Evolutionary conservation across 805 yeast species (phyloP), one percentile per base, ranked within the genome.

Genomic region (Candida corydali): DNA sequence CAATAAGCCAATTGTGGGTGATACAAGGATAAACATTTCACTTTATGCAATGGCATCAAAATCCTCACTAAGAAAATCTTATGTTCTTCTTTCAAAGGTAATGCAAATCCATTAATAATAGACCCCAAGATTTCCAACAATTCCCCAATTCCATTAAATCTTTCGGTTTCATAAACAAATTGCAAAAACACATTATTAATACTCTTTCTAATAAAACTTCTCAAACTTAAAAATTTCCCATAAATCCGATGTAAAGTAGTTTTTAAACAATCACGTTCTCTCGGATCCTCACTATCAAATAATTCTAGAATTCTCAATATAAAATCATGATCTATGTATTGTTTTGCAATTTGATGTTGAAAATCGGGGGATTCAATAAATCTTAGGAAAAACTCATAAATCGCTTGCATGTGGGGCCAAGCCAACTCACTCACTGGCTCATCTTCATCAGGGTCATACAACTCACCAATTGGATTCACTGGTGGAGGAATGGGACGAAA

Each of bases 401-500:
- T 95, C 29, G 88, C 76, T 61, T 87, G 95, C 98, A 93, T 93
- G 59, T 93, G 98, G 9, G 98, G 96, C 98, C 98, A 93, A 8
- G 97, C 89, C 45, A 91, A 77, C 58, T 93, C 98, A 50, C 80
- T 79, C 26, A 93, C 95, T 3, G 98, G 98, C 62, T 93, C 98
- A 65, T 93, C 98, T 63, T 93, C 98, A 63, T 93, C 98, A 1
- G 98, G 98, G 52, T 93, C 98, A 60, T 76, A 93, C 26, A 91
- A 76, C 46, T 93, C 98, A 26, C 98, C 98, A 31, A 89, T 76
- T 4, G 98, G 98, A 57, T 93, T 93, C 25, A 89, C 96, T 1
- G 98, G 97, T 1, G 98, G 98, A 3, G 98, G 98, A 33, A 93
- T 87, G 22, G 98, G 96, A 54, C 98, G 77, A 61, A 93, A 89